These are phyloP conservation scores for Golubevia pallescens DNA, from an alignment of 1,284 basidiomycete genomes.

Conservation along the genomic window DNA sequence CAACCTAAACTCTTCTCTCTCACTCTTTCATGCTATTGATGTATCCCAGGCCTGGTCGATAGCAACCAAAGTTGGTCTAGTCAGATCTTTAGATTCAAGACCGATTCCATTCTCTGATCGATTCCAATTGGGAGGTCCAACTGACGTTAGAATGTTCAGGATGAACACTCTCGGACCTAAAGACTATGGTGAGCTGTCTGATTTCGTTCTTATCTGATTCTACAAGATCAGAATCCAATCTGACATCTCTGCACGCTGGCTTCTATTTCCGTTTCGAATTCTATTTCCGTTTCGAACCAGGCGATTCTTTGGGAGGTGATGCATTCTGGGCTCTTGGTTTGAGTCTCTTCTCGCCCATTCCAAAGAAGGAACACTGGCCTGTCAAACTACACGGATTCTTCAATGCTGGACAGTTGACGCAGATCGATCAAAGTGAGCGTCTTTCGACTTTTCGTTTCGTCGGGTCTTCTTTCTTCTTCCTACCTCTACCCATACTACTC, in stretches of 20 bases:
- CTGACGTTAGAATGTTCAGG: conserved; percentile 84
- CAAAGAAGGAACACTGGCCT: conserved; percentile 82
- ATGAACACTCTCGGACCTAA: conserved; percentile 82
- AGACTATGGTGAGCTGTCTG: conserved; percentile 72
- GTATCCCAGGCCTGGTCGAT: not conserved
- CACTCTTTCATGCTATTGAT: too few relatives aligned
- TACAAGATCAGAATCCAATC: too few relatives aligned
- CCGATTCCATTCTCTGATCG: conserved; percentile 76
- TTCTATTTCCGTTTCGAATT: not conserved
- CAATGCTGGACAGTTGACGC: conserved; percentile 83
- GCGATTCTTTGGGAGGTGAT: conserved; percentile 85
- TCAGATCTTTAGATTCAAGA: conserved; percentile 28
- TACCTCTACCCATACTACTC: not conserved
- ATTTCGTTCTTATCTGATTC: conserved; percentile 1
- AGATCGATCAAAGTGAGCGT: conserved; percentile 71
- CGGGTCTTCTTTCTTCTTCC: not conserved
- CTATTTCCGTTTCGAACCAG: conserved; percentile 31
- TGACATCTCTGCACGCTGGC: too few relatives aligned
- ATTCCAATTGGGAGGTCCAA: conserved; percentile 91
- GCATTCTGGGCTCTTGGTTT: conserved; percentile 82
- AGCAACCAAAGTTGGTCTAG: not conserved
- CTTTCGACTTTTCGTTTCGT: not conserved
- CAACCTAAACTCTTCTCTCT: too few relatives aligned
- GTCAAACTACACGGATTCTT: conserved; percentile 83
- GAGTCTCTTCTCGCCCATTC: conserved; percentile 81